Base-by-base conservation (phyloP, 768 basidiomycete species). In the Plicaturopsis crispa region DNA sequence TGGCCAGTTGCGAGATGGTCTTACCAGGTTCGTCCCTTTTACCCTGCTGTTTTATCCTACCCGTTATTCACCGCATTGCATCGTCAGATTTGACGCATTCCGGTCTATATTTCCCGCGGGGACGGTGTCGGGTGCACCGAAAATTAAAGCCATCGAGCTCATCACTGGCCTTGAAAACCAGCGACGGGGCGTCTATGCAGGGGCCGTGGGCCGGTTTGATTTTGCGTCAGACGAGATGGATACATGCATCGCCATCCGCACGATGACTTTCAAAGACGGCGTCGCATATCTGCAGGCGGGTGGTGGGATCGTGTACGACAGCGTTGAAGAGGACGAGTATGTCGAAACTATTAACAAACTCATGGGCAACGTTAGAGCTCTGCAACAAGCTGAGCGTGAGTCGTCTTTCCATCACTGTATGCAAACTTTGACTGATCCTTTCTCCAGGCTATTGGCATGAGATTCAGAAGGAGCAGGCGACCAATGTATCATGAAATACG, bases 51-150 rank as follows among this genome's bases (percentile, higher is more conserved):
- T 28, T 28, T 8, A 8, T 8, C 26, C 8, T 8, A 14, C 10
- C 26, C 8, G 10, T 28, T 8, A 28, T 28, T 8, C 26, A 28
- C 8, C 16, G 2, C 17, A 16, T 32, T 20, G 18, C 17, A 32
- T 23, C 20, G 4, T 2, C 48, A 93, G 93, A 47, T 99, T 97
- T 53, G 94, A 98, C 56, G 96, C 96, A 0, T 98, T 99, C 75
- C 79, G 94, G 7, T 97, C 94, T 17, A 98, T 99, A 47, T 98
- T 99, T 69, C 96, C 96, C 2, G 93, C 94, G 13, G 96, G 96
- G 1, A 99, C 96, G 2, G 96, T 99, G 18, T 97, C 94, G 1
- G 96, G 96, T 17, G 96, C 96, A 22, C 96, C 96, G 2, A 99
- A 99, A 64, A 93, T 99, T 61, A 96, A 94, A 57, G 96, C 96